Evolutionary conservation across 2,329 filamentous ascomycete genomes (phyloP).

Genomic region (Colletotrichum higginsianum): DNA sequence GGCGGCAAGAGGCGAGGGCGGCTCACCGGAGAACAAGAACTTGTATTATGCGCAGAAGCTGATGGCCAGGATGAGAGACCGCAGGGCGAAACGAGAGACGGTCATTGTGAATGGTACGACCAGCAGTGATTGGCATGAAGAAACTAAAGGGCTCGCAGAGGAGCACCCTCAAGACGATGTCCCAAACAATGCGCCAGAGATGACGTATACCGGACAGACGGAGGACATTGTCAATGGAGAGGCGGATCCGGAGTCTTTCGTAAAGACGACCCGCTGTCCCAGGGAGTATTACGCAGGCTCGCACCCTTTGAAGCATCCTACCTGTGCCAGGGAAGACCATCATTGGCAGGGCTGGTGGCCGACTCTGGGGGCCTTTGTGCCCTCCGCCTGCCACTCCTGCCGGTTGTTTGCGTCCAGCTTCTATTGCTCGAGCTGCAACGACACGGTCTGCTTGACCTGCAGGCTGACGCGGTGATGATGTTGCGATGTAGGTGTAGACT

Average conservation of each 20-base stretch:
- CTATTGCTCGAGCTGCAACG: not conserved
- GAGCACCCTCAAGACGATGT: not conserved
- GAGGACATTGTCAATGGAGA: not conserved
- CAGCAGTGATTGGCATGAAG: no score
- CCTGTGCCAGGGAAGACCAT: not conserved
- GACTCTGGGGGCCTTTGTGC: not conserved
- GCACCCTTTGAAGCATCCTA: no score
- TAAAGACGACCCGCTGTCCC: no score
- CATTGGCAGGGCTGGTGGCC: conserved; percentile 5
- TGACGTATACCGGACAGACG: no score
- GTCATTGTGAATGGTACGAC: not conserved
- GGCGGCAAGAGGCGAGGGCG: no score
- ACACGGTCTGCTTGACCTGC: not conserved
- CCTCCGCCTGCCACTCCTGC: not conserved
- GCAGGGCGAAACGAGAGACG: not conserved
- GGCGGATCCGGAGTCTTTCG: not conserved
- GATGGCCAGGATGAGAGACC: not conserved
- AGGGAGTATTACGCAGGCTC: not conserved
- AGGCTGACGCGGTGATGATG: not conserved
- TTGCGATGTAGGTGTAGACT: not conserved
- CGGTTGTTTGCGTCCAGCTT: conserved; percentile 1
- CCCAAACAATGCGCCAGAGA: not conserved
- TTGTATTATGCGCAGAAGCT: not conserved
- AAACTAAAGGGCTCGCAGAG: not conserved
- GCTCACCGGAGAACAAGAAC: not conserved